These are phyloP conservation scores for Alternaria brassicicola DNA, from an alignment of 2,329 filamentous ascomycete genomes.

Conservation along the genomic window DNA sequence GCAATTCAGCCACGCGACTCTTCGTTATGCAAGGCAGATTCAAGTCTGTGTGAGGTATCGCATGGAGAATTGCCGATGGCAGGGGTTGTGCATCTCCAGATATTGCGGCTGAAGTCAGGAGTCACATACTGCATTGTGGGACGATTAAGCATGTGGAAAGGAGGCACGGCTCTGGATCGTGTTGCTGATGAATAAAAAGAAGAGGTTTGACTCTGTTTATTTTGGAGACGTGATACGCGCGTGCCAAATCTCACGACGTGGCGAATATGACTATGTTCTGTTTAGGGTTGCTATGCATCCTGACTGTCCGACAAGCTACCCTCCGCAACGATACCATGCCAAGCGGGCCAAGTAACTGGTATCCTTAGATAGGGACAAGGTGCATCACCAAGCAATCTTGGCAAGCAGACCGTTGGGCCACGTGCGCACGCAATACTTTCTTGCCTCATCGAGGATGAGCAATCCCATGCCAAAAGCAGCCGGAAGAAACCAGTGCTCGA, in stretches of 20 bases:
- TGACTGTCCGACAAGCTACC: not conserved
- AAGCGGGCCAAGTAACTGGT: not conserved
- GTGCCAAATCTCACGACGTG: not conserved
- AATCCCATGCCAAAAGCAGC: conserved; percentile 72
- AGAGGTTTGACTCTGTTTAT: not conserved
- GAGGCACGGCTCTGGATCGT: conserved; percentile 14
- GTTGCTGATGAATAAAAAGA: conserved; percentile 33
- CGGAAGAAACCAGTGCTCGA: conserved; percentile 78
- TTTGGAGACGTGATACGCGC: not conserved
- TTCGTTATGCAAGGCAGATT: conserved; percentile 4
- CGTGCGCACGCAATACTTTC: conserved; percentile 67
- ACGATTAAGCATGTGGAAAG: not conserved
- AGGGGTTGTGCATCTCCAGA: conserved; percentile 3
- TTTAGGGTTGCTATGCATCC: not conserved
- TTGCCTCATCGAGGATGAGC: conserved; percentile 68
- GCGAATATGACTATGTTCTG: not conserved
- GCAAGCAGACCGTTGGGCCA: conserved; percentile 64
- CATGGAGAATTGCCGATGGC: conserved; percentile 1
- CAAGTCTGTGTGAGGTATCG: conserved; percentile 17
- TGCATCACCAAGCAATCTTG: conserved; percentile 66
- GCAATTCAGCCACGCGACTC: conserved; percentile 16
- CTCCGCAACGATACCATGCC: not conserved
- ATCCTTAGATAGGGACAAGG: not conserved
- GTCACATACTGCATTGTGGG: conserved; percentile 8
- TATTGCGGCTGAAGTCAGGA: conserved; percentile 17